A percentile compares a stretch with the other conserved stretches of the same genome.
Conservation (phyloP, 2,329 filamentous ascomycete genomes). For the Intubia oerlemansii region DNA sequence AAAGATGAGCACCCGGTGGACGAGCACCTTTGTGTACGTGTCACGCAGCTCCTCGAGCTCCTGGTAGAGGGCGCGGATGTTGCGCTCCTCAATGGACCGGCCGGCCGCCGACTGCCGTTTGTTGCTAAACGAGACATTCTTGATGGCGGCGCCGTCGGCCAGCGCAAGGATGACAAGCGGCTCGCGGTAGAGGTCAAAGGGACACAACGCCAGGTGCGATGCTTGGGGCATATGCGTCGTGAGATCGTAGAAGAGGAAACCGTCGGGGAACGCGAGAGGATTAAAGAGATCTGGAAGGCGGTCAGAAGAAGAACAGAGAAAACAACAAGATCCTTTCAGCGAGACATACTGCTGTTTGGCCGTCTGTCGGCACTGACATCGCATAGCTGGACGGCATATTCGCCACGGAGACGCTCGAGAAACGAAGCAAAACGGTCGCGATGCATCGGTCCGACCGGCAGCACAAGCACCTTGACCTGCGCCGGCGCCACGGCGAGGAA, state of each 20-base stretch:
- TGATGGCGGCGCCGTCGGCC: slow-evolving; percentile 56
- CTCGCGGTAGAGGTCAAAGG: slow-evolving; percentile 80
- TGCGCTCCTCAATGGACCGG: slow-evolving; percentile 29
- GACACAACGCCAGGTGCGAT: slow-evolving; percentile 58
- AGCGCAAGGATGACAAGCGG: slow-evolving; percentile 67
- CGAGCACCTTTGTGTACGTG: slow-evolving; percentile 51
- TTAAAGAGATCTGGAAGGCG: slow-evolving; percentile 63
- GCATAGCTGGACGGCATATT: slow-evolving; percentile 65
- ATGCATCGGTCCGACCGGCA: slow-evolving; percentile 75
- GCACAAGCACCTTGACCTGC: slow-evolving; percentile 67
- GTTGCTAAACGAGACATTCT: slow-evolving; percentile 25
- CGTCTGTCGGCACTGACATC: slow-evolving; percentile 72
- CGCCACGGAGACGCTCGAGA: slow-evolving; percentile 52
- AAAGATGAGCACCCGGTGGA: slow-evolving; percentile 64
- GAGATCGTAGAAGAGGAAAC: slow-evolving; percentile 74
- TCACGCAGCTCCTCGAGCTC: slow-evolving; percentile 52
- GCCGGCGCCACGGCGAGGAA: slow-evolving; percentile 81
- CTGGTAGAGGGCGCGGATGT: slow-evolving; percentile 36
- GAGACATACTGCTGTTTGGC: slow-evolving; percentile 64
- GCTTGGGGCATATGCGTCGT: slow-evolving; percentile 59
- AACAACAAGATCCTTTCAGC: too few species aligned
- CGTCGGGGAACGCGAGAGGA: slow-evolving; percentile 67
- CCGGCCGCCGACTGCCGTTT: slow-evolving; percentile 31
- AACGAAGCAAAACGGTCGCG: slow-evolving; percentile 61
- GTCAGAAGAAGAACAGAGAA: slow-evolving; percentile 3